Percentiles rank a stretch among this genome's conserved stretches.
phyloP scores from a whole-genome alignment of 768 basidiomycete species.

The Cytidiella melzeri region DNA sequence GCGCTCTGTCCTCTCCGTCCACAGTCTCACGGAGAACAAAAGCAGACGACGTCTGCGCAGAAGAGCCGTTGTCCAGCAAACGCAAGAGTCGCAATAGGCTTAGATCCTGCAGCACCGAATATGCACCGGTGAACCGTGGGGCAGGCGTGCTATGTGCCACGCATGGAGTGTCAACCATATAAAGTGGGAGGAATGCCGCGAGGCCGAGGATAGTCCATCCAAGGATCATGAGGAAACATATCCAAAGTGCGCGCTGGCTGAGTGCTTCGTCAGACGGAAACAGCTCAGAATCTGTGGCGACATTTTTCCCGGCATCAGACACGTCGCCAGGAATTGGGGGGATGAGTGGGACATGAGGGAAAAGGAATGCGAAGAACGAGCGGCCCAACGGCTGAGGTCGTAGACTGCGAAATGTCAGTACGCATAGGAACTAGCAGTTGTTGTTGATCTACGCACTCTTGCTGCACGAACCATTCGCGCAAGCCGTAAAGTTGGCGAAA shows the following conservation, averaged over 20 bases:
- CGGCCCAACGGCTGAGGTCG: slow-evolving; percentile 58
- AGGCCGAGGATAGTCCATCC: slow-evolving; percentile 68
- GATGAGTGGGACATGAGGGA: slow-evolving; percentile 61
- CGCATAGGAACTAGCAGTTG: background rate
- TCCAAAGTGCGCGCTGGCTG: slow-evolving; percentile 64
- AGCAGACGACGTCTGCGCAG: slow-evolving; percentile 23
- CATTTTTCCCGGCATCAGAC: slow-evolving; percentile 46
- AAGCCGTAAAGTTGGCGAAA: slow-evolving; percentile 67
- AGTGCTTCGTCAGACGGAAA: slow-evolving; percentile 76
- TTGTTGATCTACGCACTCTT: slow-evolving; percentile 43
- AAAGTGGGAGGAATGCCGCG: slow-evolving; percentile 67
- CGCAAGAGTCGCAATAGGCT: slow-evolving; percentile 70
- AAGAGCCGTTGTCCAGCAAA: slow-evolving; percentile 41
- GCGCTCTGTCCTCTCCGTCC: slow-evolving; percentile 30
- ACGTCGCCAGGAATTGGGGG: slow-evolving; percentile 53
- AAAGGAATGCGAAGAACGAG: slow-evolving; percentile 61
- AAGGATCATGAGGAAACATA: slow-evolving; percentile 54
- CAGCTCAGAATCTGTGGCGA: slow-evolving; percentile 41
- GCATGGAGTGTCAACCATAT: slow-evolving; percentile 65
- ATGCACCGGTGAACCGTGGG: slow-evolving; percentile 47
- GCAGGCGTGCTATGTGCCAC: slow-evolving; percentile 43
- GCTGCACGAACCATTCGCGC: slow-evolving; percentile 73
- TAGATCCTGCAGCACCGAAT: slow-evolving; percentile 68
- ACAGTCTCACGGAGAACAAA: slow-evolving; percentile 29
- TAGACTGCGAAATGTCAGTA: slow-evolving; percentile 34